Conservation (phyloP, 2,329 filamentous ascomycete genomes). For the Calonectria hongkongensis region DNA sequence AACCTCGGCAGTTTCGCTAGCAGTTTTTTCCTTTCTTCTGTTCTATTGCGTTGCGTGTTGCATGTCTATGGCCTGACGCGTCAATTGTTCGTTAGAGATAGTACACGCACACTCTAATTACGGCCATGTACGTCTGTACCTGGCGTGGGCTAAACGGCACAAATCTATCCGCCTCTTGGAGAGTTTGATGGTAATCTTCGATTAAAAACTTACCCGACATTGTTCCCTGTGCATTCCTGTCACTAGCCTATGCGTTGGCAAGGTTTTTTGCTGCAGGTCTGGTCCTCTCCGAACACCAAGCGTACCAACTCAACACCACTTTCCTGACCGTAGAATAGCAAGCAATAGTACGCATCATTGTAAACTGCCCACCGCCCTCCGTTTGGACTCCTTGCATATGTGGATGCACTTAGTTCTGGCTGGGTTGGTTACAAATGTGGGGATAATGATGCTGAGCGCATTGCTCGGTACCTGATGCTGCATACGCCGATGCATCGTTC, state of each 20-base stretch:
- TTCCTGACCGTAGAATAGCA: slow-evolving; percentile 10
- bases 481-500: slow-evolving; percentile 21
- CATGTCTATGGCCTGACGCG: slow-evolving; percentile 24
- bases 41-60: slow-evolving; percentile 19
- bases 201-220: neutral
- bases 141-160: slow-evolving; percentile 20
- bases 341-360: slow-evolving; percentile 5
- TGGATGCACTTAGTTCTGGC: slow-evolving; percentile 25
- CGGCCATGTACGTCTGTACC: slow-evolving; percentile 11
- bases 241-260: neutral
- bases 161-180: slow-evolving; percentile 20
- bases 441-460: slow-evolving; percentile 18
- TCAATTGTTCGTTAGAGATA: slow-evolving; percentile 17
- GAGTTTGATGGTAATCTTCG: slow-evolving; percentile 23
- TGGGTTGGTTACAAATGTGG: slow-evolving; percentile 17
- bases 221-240: slow-evolving; percentile 8
- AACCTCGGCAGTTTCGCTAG: slow-evolving; percentile 3
- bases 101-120: slow-evolving; percentile 21
- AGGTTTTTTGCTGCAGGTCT: slow-evolving; percentile 20
- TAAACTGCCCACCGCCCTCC: slow-evolving; percentile 14
- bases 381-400: slow-evolving; percentile 37
- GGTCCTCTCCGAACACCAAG: slow-evolving; percentile 3
- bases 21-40: slow-evolving; percentile 10
- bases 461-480: slow-evolving; percentile 17
- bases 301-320: slow-evolving; percentile 6